Conservation (phyloP, 768 basidiomycete species). For the Naganishia vaughanmartiniae region DNA sequence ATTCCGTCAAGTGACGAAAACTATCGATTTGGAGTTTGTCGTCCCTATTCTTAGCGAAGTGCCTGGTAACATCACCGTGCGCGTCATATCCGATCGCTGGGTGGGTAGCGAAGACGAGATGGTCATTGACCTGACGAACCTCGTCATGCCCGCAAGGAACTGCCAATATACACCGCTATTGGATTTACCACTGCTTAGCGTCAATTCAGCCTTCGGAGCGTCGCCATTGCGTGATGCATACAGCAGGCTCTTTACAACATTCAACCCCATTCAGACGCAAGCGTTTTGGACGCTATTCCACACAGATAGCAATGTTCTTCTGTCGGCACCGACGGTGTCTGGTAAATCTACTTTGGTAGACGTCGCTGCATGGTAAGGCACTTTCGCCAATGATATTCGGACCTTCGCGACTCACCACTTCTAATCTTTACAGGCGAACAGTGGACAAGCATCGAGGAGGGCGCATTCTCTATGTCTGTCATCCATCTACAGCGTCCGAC, state of each 20-base stretch:
- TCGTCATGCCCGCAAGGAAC: conserved; percentile 71
- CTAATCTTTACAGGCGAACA: conserved; percentile 58
- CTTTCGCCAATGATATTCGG: background rate
- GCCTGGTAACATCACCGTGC: conserved; percentile 58
- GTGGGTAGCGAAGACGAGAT: conserved; percentile 80
- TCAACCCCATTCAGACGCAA: conserved; percentile 89
- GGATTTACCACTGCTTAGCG: conserved; percentile 70
- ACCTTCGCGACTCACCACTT: background rate
- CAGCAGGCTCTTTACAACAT: conserved; percentile 56
- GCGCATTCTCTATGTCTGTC: conserved; percentile 66
- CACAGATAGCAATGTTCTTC: conserved; percentile 65
- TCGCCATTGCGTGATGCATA: conserved; percentile 57
- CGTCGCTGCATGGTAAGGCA: conserved; percentile 64
- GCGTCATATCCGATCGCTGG: conserved; percentile 83
- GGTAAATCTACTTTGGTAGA: conserved; percentile 77
- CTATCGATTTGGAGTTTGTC: conserved; percentile 70
- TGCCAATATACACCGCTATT: conserved; percentile 64
- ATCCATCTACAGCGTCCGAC: conserved; percentile 63
- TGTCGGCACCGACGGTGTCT: conserved; percentile 74
- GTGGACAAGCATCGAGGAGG: conserved; percentile 55
- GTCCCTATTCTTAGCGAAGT: conserved; percentile 65
- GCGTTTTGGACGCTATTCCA: conserved; percentile 75
- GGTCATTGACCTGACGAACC: conserved; percentile 61
- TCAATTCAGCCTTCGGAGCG: conserved; percentile 58
- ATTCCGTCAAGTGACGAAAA: conserved; percentile 65